Percentiles rank a stretch among this genome's conserved stretches.
Conservation (phyloP, 1,284 basidiomycete species). For the Neonothopanus nambi region DNA sequence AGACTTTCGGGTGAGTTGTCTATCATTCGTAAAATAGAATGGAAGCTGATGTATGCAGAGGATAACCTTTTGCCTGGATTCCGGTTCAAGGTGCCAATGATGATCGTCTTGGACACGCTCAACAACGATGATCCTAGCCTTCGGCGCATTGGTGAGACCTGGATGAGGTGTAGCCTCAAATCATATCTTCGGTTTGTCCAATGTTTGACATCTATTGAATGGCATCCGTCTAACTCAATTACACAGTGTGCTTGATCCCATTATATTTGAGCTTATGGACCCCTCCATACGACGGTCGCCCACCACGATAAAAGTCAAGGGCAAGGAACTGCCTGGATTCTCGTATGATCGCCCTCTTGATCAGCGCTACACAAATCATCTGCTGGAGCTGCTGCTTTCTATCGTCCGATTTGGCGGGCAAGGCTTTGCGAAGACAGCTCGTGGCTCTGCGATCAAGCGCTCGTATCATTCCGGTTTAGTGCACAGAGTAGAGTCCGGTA, state of each 20-base stretch:
- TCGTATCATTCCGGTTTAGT: constrained; percentile 60
- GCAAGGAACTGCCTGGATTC: constrained; percentile 66
- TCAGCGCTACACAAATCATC: constrained; percentile 67
- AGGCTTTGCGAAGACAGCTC: constrained; percentile 75
- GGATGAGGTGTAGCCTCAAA: constrained; percentile 93
- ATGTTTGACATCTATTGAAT: not conserved
- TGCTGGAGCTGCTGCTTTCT: constrained; percentile 76
- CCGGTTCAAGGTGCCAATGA: constrained; percentile 81
- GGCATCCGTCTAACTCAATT: constrained; percentile 11
- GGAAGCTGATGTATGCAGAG: constrained; percentile 48
- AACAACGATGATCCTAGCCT: constrained; percentile 73
- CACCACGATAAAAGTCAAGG: constrained; percentile 54
- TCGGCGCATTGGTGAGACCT: constrained; percentile 84
- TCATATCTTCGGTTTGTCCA: constrained; percentile 80
- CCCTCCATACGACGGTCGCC: constrained; percentile 59
- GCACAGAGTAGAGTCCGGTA: constrained; percentile 60
- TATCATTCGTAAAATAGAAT: not conserved
- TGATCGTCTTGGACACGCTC: constrained; percentile 84
- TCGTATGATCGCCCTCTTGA: constrained; percentile 78
- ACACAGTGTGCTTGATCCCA: constrained; percentile 80
- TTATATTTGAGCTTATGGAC: constrained; percentile 79
- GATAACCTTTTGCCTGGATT: constrained; percentile 82
- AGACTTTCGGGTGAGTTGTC: constrained; percentile 70
- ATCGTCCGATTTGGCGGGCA: constrained; percentile 87
- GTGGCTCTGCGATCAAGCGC: constrained; percentile 59